A percentile compares a stretch with the other conserved stretches of the same genome.
Evolutionary conservation across 2,329 filamentous ascomycete genomes (phyloP).

Genomic region (Epichloe sibirici): DNA sequence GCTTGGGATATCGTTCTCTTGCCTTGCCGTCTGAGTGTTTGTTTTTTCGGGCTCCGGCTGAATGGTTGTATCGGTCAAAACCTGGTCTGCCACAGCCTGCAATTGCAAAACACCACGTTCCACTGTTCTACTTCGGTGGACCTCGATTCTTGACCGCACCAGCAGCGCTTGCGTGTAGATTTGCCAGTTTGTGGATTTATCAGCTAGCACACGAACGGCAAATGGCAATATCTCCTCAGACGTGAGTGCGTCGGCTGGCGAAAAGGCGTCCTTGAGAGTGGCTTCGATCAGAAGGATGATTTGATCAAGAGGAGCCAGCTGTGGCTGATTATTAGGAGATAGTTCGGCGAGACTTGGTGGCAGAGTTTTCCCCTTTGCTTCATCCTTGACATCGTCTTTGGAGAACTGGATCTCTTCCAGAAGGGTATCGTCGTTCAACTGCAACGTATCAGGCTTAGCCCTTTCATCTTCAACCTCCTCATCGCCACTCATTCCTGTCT

Average conservation of each 20-base stretch:
- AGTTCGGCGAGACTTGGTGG: conserved; percentile 51
- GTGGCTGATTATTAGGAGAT: conserved; percentile 69
- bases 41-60: conserved; percentile 16
- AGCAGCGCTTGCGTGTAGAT: conserved; percentile 90
- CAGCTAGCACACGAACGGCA: conserved; percentile 73
- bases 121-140: conserved; percentile 74
- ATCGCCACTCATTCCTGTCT: conserved; percentile 3
- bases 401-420: conserved; percentile 78
- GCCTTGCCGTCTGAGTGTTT: conserved; percentile 12
- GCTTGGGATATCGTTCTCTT: conserved; percentile 26
- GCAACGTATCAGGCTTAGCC: conserved; percentile 52
- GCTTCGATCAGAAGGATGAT: conserved; percentile 80
- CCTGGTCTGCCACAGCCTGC: conserved; percentile 89
- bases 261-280: conserved; percentile 78
- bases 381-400: conserved; percentile 32
- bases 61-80: conserved; percentile 67
- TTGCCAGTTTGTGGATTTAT: conserved; percentile 93
- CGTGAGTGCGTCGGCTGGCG: conserved; percentile 72
- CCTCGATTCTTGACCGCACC: conserved; percentile 79
- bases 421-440: conserved; percentile 85
- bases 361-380: conserved; percentile 30
- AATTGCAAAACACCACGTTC: conserved; percentile 86
- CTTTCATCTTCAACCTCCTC: conserved; percentile 13
- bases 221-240: conserved; percentile 91
- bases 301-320: conserved; percentile 72